phyloP scores from a whole-genome alignment of 805 yeast species.

The Pichia scutulata region DNA sequence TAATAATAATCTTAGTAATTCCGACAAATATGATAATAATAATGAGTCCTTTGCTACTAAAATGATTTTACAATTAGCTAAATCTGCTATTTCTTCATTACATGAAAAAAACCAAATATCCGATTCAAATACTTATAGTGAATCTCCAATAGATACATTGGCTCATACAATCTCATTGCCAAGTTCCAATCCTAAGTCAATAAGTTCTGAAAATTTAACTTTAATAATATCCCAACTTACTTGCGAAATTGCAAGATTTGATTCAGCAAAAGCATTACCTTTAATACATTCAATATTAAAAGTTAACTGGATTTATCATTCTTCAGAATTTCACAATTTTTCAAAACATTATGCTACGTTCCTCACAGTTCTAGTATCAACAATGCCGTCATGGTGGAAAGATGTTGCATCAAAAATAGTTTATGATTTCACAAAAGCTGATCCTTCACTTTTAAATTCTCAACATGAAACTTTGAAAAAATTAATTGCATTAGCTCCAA shows the following conservation, averaged over 20 bases:
- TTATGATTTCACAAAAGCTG: constrained; percentile 40
- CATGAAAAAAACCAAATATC: constrained; percentile 46
- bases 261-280: constrained; percentile 41
- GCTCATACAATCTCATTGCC: constrained; percentile 55
- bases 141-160: constrained; percentile 46
- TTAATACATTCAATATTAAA: constrained; percentile 57
- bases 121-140: not conserved
- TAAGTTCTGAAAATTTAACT: constrained; percentile 44
- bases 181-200: constrained; percentile 41
- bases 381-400: constrained; percentile 83
- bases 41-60: constrained; percentile 4
- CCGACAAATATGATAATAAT: not conserved
- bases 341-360: constrained; percentile 59
- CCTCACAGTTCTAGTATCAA: constrained; percentile 68
- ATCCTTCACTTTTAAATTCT: constrained; percentile 20
- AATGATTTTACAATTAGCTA: constrained; percentile 34
- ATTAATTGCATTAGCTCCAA: constrained; percentile 70
- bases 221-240: constrained; percentile 52
- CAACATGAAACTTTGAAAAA: constrained; percentile 62
- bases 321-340: constrained; percentile 30
- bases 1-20: not conserved
- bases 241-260: constrained; percentile 61
- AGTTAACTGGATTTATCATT: constrained; percentile 49
- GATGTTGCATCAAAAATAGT: constrained; percentile 72
- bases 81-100: constrained; percentile 61